A percentile compares a stretch with the other conserved stretches of the same genome.
Conservation (phyloP, 2,329 filamentous ascomycete genomes). For the Beauveria sp. region DNA sequence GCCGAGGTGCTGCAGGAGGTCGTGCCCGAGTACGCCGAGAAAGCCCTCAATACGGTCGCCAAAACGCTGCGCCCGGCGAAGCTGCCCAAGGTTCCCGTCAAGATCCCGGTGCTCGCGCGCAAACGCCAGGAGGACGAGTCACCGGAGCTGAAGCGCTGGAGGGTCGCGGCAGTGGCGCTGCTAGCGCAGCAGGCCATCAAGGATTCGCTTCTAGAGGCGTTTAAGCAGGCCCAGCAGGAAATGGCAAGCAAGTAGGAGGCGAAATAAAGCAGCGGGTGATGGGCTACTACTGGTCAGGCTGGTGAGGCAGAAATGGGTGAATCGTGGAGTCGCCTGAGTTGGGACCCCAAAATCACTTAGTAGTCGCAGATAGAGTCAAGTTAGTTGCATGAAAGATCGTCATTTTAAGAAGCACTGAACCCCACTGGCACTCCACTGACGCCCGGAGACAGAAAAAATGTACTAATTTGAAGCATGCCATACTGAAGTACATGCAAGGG, state of each 20-base stretch:
- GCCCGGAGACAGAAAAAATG: too few relatives aligned
- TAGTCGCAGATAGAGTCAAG: too few relatives aligned
- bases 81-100: neutral
- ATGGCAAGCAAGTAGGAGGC: neutral
- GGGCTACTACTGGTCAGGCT: neutral
- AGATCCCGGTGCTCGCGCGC: neutral
- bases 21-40: neutral
- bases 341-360: neutral
- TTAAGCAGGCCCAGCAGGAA: neutral
- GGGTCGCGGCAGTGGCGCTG: neutral
- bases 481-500: too few relatives aligned
- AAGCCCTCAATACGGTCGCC: neutral
- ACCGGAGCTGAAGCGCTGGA: neutral
- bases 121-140: neutral
- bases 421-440: too few relatives aligned
- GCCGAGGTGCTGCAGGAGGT: neutral
- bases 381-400: too few relatives aligned
- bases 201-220: neutral
- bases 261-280: neutral
- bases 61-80: neutral
- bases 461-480: too few relatives aligned
- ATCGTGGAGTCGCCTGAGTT: neutral
- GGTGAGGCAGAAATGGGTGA: neutral
- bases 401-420: too few relatives aligned
- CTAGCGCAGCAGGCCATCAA: neutral